These are phyloP conservation scores for Ustanciosporium gigantosporum DNA, from an alignment of 1,284 basidiomycete species.

Conservation along the genomic window DNA sequence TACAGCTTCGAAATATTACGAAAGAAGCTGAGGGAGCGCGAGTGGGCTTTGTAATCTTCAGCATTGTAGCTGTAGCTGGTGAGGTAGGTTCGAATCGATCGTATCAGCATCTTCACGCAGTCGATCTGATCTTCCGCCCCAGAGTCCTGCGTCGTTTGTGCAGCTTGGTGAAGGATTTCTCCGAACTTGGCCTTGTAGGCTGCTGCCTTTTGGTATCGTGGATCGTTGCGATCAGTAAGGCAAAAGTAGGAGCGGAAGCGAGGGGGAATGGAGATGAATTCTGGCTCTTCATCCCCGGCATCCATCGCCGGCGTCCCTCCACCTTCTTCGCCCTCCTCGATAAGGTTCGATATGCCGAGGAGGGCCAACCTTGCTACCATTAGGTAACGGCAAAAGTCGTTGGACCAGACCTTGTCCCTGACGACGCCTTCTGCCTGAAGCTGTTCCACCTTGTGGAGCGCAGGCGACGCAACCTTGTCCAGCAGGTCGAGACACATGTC, in stretches of 20 bases:
- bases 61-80: constrained; percentile 55
- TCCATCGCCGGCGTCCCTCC: constrained; percentile 68
- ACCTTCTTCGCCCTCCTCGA: constrained; percentile 67
- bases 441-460: constrained; percentile 71
- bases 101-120: constrained; percentile 69
- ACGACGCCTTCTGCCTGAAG: constrained; percentile 61
- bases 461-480: constrained; percentile 71
- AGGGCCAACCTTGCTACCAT: constrained; percentile 69
- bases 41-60: constrained; percentile 57
- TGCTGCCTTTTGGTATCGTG: constrained; percentile 72
- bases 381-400: constrained; percentile 87
- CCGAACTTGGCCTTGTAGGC: constrained; percentile 73
- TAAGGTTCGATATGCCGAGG: constrained; percentile 71
- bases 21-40: constrained; percentile 45
- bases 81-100: constrained; percentile 50
- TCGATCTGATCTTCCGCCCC: constrained; percentile 88
- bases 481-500: constrained; percentile 79
- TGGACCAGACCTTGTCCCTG: constrained; percentile 68
- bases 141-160: constrained; percentile 65
- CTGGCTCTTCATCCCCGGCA: constrained; percentile 69
- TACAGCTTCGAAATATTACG: constrained; percentile 66
- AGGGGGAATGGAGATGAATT: constrained; percentile 66
- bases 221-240: constrained; percentile 75
- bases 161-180: constrained; percentile 72
- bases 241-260: constrained; percentile 69